Percentiles rank a stretch among this genome's conserved stretches.
Conservation (phyloP, 2,329 filamentous ascomycete species). For the Monilinia vaccinii-corymbosi region DNA sequence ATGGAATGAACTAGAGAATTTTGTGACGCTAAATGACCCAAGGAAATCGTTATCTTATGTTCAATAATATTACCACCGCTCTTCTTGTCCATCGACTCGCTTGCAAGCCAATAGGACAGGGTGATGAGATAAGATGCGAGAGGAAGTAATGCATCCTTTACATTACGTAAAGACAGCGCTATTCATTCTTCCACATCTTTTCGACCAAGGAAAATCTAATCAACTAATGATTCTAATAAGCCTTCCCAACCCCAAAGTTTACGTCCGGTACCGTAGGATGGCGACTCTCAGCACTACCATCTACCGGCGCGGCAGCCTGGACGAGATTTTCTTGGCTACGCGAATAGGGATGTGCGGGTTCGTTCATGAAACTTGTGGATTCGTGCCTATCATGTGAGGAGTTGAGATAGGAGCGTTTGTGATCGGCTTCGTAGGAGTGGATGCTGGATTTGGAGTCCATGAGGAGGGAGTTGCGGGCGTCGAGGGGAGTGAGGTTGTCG, state of each 20-base stretch:
- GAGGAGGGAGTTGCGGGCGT: conserved; percentile 78
- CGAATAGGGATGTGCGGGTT: conserved; percentile 25
- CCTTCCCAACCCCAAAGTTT: conserved; percentile 10
- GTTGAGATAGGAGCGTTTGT: conserved; percentile 20
- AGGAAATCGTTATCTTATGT: conserved; percentile 6
- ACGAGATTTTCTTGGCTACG: conserved; percentile 7
- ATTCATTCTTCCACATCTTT: too few species aligned
- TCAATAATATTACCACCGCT: background rate
- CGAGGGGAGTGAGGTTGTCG: conserved; percentile 77
- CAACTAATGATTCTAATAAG: conserved; percentile 17
- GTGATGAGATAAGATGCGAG: background rate
- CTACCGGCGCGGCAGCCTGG: conserved; percentile 1
- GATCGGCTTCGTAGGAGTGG: background rate
- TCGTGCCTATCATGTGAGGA: conserved; percentile 11
- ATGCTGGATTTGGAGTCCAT: conserved; percentile 8
- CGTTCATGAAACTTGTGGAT: conserved; percentile 19
- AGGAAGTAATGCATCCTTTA: too few species aligned
- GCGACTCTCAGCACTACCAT: background rate
- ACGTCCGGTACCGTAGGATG: conserved; percentile 4
- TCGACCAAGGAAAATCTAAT: too few species aligned
- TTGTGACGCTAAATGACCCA: conserved; percentile 2
- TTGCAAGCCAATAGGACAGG: background rate
- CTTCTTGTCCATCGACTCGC: background rate
- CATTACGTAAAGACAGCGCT: too few species aligned
- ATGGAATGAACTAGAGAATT: background rate